phyloP scores from a whole-genome alignment of 345 rosid genomes.

The Mallotus nudiflorus region DNA sequence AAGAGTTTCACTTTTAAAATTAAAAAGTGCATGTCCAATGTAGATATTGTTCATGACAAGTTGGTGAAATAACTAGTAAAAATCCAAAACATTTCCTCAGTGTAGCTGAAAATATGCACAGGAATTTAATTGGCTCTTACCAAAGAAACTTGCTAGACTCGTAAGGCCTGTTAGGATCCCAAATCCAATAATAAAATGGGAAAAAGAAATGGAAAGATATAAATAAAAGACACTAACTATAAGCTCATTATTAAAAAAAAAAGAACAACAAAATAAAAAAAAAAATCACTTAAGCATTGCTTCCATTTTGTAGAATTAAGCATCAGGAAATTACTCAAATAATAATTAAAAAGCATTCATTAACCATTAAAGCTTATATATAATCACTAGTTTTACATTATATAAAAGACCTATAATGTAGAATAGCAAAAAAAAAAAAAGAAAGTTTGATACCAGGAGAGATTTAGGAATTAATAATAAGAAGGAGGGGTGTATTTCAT shows the following conservation, averaged over 20 bases:
- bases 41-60: too few relatives aligned
- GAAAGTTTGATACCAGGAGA: slow-evolving; percentile 41
- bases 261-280: not conserved
- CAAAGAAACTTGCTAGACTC: slow-evolving; percentile 76
- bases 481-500: slow-evolving; percentile 34
- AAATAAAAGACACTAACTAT: not conserved
- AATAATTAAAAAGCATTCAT: slow-evolving; percentile 10
- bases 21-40: not conserved
- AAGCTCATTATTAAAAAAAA: too few relatives aligned
- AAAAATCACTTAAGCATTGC: slow-evolving; percentile 64
- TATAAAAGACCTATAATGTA: not conserved
- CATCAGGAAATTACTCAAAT: slow-evolving; percentile 61
- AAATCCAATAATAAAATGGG: slow-evolving; percentile 24
- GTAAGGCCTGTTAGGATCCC: slow-evolving; percentile 61
- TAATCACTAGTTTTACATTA: not conserved
- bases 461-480: slow-evolving; percentile 52
- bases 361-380: not conserved
- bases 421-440: not conserved
- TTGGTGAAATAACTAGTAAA: too few relatives aligned
- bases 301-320: slow-evolving; percentile 83
- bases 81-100: not conserved
- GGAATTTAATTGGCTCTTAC: too few relatives aligned
- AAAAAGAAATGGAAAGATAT: not conserved
- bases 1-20: not conserved
- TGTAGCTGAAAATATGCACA: too few relatives aligned